phyloP scores from a whole-genome alignment of 768 basidiomycete species.

The Boletus vermiculosoides region DNA sequence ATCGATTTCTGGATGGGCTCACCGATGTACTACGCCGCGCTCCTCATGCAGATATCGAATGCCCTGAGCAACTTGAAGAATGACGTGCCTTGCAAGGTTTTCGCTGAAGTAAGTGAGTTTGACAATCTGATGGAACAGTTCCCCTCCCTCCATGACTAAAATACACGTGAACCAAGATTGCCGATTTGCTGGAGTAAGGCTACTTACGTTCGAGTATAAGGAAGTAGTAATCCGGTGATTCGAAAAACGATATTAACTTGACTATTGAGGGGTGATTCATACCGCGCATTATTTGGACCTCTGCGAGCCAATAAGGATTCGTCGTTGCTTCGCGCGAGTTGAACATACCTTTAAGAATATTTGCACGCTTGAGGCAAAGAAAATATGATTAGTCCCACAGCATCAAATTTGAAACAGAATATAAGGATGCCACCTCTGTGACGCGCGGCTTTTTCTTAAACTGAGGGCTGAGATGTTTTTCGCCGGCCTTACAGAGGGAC shows the following conservation, averaged over 20 bases:
- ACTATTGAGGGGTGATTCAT: slow-evolving; percentile 90
- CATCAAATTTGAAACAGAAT: slow-evolving; percentile 20
- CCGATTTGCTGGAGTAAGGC: not conserved
- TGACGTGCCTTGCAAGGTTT: slow-evolving; percentile 94
- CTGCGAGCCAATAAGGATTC: slow-evolving; percentile 39
- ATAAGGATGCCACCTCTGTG: slow-evolving; percentile 75
- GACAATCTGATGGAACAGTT: slow-evolving; percentile 98
- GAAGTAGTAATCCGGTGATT: slow-evolving; percentile 92
- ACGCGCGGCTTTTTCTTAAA: slow-evolving; percentile 98
- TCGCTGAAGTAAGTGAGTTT: slow-evolving; percentile 99
- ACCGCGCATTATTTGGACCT: slow-evolving; percentile 99
- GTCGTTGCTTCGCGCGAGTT: not conserved
- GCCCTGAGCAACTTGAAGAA: slow-evolving; percentile 91
- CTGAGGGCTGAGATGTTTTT: slow-evolving; percentile 89
- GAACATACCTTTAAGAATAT: slow-evolving; percentile 84
- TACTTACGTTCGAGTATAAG: slow-evolving; percentile 84
- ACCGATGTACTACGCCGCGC: slow-evolving; percentile 94
- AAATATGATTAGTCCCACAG: slow-evolving; percentile 19
- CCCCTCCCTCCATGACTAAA: slow-evolving; percentile 94
- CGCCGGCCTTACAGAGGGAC: slow-evolving; percentile 65
- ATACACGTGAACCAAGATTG: slow-evolving; percentile 11
- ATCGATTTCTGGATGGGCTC: slow-evolving; percentile 8
- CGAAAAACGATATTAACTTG: slow-evolving; percentile 88
- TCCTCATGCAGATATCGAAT: slow-evolving; percentile 97
- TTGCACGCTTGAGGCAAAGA: slow-evolving; percentile 68